Evolutionary conservation across 148 eudicot genomes (phyloP).

Genomic region (Persicaria tinctoria): DNA sequence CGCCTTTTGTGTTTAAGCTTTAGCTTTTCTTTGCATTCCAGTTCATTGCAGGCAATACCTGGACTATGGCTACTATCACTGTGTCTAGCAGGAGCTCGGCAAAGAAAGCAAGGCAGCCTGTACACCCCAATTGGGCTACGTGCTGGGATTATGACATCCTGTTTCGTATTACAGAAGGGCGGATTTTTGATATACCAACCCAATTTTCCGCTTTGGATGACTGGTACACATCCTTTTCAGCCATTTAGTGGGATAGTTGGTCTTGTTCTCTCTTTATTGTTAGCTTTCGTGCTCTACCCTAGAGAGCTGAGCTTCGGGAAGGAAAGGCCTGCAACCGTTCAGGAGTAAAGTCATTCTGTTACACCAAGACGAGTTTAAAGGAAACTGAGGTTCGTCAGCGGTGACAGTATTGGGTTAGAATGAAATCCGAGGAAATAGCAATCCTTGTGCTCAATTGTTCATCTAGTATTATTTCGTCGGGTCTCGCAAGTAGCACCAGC

Average conservation of each 20-base stretch:
- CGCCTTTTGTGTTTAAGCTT: background rate
- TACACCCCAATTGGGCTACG: slow-evolving; percentile 73
- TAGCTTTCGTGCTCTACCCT: slow-evolving; percentile 62
- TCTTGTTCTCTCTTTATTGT: slow-evolving; percentile 41
- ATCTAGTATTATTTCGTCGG: too few relatives aligned
- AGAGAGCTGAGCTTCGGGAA: slow-evolving; percentile 25
- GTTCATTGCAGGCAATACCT: slow-evolving; percentile 70
- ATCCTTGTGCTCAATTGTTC: too few relatives aligned
- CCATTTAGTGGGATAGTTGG: slow-evolving; percentile 75
- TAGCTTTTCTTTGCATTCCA: slow-evolving; percentile 18
- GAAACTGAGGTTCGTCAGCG: background rate
- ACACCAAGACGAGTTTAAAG: background rate
- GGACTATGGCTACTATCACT: slow-evolving; percentile 76
- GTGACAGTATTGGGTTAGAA: background rate
- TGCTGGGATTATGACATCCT: slow-evolving; percentile 66
- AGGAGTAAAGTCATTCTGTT: slow-evolving; percentile 16
- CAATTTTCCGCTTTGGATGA: slow-evolving; percentile 49
- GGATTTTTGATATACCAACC: slow-evolving; percentile 51
- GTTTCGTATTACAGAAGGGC: slow-evolving; percentile 49
- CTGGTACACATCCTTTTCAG: slow-evolving; percentile 63
- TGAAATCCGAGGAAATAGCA: background rate
- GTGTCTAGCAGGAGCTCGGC: slow-evolving; percentile 59
- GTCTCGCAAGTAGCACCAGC: too few relatives aligned
- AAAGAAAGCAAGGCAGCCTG: slow-evolving; percentile 71
- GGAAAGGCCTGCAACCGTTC: slow-evolving; percentile 23